These are phyloP conservation scores for Albifimbria verrucaria DNA, from an alignment of 2,329 filamentous ascomycete genomes.

Conservation along the genomic window DNA sequence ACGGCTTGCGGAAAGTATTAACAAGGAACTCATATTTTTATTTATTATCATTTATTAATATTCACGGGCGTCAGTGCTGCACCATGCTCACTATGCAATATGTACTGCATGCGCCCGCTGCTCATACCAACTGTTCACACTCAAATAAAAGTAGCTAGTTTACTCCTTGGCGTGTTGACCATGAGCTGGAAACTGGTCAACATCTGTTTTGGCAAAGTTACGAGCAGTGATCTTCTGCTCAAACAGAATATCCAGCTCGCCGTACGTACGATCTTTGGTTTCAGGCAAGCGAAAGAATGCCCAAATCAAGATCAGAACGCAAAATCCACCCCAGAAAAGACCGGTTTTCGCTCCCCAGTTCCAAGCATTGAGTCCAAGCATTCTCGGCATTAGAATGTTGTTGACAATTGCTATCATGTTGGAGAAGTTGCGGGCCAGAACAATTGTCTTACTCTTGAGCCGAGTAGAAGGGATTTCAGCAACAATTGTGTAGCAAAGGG, in stretches of 20 bases:
- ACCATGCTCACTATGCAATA: too few species aligned
- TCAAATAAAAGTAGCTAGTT: too few species aligned
- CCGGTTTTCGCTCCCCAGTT: slow-evolving; percentile 46
- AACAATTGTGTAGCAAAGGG: slow-evolving; percentile 80
- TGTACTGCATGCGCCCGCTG: too few species aligned
- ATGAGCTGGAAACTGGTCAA: slow-evolving; percentile 3
- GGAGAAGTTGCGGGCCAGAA: slow-evolving; percentile 43
- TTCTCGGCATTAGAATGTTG: slow-evolving; percentile 42
- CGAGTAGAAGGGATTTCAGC: slow-evolving; percentile 45
- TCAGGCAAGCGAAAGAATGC: slow-evolving; percentile 51
- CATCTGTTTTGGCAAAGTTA: slow-evolving; percentile 28
- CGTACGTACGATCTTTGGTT: slow-evolving; percentile 48
- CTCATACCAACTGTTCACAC: too few species aligned
- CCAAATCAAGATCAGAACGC: slow-evolving; percentile 43
- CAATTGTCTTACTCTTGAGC: slow-evolving; percentile 42
- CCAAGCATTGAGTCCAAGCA: slow-evolving; percentile 40
- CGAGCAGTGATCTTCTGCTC: slow-evolving; percentile 38
- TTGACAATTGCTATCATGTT: slow-evolving; percentile 45
- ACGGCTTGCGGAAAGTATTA: too few species aligned
- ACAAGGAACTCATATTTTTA: too few species aligned
- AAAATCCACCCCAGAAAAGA: slow-evolving; percentile 38
- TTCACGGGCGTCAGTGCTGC: too few species aligned
- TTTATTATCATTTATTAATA: too few species aligned
- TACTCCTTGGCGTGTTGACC: not conserved
- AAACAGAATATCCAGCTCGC: slow-evolving; percentile 55